A percentile compares a stretch with the other conserved stretches of the same genome.
phyloP scores from a whole-genome alignment of 1,284 basidiomycete species.

The Wallemia ichthyophaga region DNA sequence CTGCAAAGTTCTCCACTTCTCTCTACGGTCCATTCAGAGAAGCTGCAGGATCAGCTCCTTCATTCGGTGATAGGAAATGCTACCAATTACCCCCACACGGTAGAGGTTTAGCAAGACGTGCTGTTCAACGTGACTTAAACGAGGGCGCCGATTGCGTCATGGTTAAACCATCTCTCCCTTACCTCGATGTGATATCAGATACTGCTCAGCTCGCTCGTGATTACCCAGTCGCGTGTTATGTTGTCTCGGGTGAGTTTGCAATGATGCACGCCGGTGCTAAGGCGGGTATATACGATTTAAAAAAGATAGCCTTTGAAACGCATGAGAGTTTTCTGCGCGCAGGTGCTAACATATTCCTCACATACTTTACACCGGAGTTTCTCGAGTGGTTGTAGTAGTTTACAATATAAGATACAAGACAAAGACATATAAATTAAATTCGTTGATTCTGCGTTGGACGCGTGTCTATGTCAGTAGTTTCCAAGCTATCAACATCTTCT shows the following conservation, averaged over 20 bases:
- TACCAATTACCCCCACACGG: conserved; percentile 79
- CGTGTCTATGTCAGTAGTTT: neutral
- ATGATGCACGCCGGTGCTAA: conserved; percentile 82
- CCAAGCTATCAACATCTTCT: neutral
- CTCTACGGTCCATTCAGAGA: conserved; percentile 97
- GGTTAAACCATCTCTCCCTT: conserved; percentile 89
- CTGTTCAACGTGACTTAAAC: conserved; percentile 57
- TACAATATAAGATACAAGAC: neutral
- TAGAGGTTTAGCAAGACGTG: conserved; percentile 68
- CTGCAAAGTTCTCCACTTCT: conserved; percentile 94
- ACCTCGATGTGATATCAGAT: conserved; percentile 83
- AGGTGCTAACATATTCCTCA: conserved; percentile 67
- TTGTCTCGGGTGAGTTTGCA: conserved; percentile 87
- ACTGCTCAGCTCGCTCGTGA: conserved; percentile 52
- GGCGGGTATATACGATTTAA: conserved; percentile 73
- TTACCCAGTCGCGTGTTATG: conserved; percentile 77
- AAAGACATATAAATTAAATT: neutral
- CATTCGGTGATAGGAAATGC: conserved; percentile 83
- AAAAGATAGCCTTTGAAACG: conserved; percentile 76
- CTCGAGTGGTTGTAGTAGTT: conserved; percentile 47
- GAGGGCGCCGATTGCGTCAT: conserved; percentile 98
- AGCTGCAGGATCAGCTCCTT: conserved; percentile 75
- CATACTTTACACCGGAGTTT: conserved; percentile 88
- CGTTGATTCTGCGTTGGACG: neutral
- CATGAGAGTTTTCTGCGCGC: conserved; percentile 69